Conservation (phyloP, 2,329 filamentous ascomycete species). For the Metarhizium album region DNA sequence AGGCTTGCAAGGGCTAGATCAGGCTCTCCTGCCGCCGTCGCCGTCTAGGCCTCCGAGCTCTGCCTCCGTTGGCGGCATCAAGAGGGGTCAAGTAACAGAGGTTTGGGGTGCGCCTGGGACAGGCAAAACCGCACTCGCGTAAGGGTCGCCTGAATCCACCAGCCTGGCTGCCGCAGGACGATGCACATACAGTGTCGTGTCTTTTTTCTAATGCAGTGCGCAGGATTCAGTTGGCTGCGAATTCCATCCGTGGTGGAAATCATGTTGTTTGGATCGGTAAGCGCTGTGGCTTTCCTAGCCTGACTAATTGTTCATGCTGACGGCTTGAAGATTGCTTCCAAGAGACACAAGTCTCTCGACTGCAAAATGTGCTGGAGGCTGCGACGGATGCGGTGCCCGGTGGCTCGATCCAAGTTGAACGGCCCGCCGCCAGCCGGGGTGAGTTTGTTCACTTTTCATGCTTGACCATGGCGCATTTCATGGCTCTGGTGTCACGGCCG, state of each 20-base stretch:
- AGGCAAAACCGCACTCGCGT: constrained; percentile 80
- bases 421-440: constrained; percentile 12
- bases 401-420: constrained; percentile 4
- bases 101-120: constrained; percentile 78
- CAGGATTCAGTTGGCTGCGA: constrained; percentile 61
- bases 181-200: too few species aligned
- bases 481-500: constrained; percentile 65
- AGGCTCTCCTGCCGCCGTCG: constrained; percentile 22
- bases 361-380: constrained; percentile 16
- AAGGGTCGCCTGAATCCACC: constrained; percentile 21
- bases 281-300: constrained; percentile 22
- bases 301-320: not conserved
- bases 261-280: constrained; percentile 75
- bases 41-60: constrained; percentile 9
- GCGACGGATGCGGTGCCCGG: constrained; percentile 7
- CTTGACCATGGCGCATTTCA: constrained; percentile 56
- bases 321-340: constrained; percentile 36
- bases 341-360: constrained; percentile 19
- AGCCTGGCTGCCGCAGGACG: not conserved
- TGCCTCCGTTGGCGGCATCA: constrained; percentile 43
- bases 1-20: constrained; percentile 42
- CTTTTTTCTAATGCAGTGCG: not conserved
- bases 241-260: constrained; percentile 47
- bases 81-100: constrained; percentile 71
- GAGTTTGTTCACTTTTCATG: constrained; percentile 40